Conservation (phyloP, 1,139 yeast genomes). For the Debaryomyces singareniensis region DNA sequence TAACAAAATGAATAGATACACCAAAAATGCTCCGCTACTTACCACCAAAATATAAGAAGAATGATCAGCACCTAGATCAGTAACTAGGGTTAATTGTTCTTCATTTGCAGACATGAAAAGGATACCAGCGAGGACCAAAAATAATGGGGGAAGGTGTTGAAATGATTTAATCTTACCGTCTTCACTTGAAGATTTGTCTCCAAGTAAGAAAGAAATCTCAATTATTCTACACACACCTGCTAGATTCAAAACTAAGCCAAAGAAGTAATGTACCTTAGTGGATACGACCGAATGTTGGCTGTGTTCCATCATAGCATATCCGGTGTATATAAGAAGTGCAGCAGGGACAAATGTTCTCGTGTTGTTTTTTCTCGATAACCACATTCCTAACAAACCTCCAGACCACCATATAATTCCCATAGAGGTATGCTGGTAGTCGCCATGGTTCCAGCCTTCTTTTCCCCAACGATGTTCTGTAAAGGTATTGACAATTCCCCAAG, state of each 20-base stretch:
- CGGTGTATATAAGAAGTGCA: constrained; percentile 74
- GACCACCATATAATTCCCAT: constrained; percentile 98
- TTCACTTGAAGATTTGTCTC: constrained; percentile 44
- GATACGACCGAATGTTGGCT: constrained; percentile 67
- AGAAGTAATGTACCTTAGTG: constrained; percentile 80
- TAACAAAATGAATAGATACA: constrained; percentile 59
- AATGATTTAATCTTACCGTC: constrained; percentile 54
- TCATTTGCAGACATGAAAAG: constrained; percentile 90
- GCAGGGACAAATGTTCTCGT: constrained; percentile 76
- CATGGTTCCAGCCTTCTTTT: constrained; percentile 76
- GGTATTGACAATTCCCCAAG: constrained; percentile 90
- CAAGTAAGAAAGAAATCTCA: constrained; percentile 68
- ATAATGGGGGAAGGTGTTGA: constrained; percentile 80
- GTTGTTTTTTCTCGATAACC: constrained; percentile 51
- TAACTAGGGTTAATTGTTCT: constrained; percentile 70
- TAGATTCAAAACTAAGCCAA: constrained; percentile 72
- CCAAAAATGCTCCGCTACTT: constrained; percentile 66
- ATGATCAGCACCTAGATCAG: constrained; percentile 75
- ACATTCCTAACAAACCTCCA: constrained; percentile 82
- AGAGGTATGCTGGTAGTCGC: constrained; percentile 88
- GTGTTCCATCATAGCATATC: constrained; percentile 92
- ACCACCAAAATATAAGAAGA: constrained; percentile 75
- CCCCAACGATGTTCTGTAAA: constrained; percentile 98
- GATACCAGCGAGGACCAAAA: constrained; percentile 71
- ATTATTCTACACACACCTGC: constrained; percentile 72